Percentiles rank a stretch among this genome's conserved stretches.
Conservation (phyloP, 768 basidiomycete species). For the Phanerodontia chrysosporium region DNA sequence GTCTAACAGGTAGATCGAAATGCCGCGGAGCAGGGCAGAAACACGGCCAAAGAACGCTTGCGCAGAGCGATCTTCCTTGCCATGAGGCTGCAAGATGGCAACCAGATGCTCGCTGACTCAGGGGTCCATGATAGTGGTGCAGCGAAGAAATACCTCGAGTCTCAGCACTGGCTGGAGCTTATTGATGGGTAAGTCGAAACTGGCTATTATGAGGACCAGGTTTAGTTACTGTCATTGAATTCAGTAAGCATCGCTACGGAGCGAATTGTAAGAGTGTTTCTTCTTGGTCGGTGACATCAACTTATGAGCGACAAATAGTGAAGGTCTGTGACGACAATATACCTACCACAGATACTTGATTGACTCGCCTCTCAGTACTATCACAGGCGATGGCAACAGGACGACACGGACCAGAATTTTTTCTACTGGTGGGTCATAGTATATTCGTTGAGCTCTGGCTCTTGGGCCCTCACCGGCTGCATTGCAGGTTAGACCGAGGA, state of each 20-base stretch:
- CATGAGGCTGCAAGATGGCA: constrained; percentile 38
- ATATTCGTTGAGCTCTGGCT: neutral
- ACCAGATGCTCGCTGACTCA: constrained; percentile 31
- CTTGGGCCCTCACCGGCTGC: neutral
- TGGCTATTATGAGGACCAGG: neutral
- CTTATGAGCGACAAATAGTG: constrained; percentile 28
- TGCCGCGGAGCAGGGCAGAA: constrained; percentile 42
- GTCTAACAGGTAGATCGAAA: constrained; percentile 35
- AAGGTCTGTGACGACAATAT: constrained; percentile 36
- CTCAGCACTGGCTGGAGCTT: constrained; percentile 62
- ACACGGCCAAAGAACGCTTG: constrained; percentile 44
- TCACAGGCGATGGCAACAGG: constrained; percentile 53
- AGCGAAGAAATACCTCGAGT: constrained; percentile 46
- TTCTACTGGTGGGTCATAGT: constrained; percentile 69
- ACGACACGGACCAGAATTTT: constrained; percentile 62
- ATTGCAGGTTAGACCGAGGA: constrained; percentile 55
- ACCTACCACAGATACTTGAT: too few relatives aligned
- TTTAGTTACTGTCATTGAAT: neutral
- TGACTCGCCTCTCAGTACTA: constrained; percentile 42
- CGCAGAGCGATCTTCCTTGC: constrained; percentile 41
- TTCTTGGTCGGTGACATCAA: neutral
- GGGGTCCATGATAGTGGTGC: constrained; percentile 28
- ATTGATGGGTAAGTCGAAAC: constrained; percentile 43
- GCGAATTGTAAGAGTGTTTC: constrained; percentile 43
- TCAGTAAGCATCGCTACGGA: constrained; percentile 58